Percentiles rank a stretch among this genome's conserved stretches.
Evolutionary conservation across 495 filamentous ascomycete species (phyloP).

Genomic region (Xylaria castorea): DNA sequence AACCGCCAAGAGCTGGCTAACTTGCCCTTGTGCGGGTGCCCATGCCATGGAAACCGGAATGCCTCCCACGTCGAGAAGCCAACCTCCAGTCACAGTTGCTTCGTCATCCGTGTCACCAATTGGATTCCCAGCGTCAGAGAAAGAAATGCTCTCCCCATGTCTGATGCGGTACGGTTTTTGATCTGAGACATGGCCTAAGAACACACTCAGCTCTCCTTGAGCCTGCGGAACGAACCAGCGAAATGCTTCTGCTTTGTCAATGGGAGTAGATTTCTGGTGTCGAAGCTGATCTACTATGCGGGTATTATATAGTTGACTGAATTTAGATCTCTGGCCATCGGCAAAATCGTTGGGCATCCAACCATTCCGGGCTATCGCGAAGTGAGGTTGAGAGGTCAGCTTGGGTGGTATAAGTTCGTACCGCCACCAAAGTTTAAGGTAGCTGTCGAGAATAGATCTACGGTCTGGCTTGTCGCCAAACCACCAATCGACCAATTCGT

Average conservation of each 20-base stretch:
- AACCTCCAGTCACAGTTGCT: constrained; percentile 41
- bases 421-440: constrained; percentile 48
- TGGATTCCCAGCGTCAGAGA: constrained; percentile 38
- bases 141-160: constrained; percentile 40
- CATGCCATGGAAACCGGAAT: constrained; percentile 52
- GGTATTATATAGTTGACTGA: constrained; percentile 41
- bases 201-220: constrained; percentile 41
- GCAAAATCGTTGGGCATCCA: constrained; percentile 49
- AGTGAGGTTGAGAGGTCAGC: constrained; percentile 30
- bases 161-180: constrained; percentile 45
- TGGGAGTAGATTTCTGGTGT: constrained; percentile 35
- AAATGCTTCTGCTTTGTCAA: constrained; percentile 34
- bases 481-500: constrained; percentile 50
- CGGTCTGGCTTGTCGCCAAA: constrained; percentile 49
- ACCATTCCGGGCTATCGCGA: constrained; percentile 44
- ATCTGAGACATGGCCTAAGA: constrained; percentile 46
- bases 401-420: constrained; percentile 49
- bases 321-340: constrained; percentile 36
- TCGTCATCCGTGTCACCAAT: constrained; percentile 29
- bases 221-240: constrained; percentile 40
- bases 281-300: constrained; percentile 28
- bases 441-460: constrained; percentile 47
- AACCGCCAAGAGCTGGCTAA: constrained; percentile 52
- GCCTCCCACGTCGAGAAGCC: constrained; percentile 54
- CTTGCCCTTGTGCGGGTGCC: constrained; percentile 44